Conservation (phyloP, 768 basidiomycete species). For the Calocera cornea region DNA sequence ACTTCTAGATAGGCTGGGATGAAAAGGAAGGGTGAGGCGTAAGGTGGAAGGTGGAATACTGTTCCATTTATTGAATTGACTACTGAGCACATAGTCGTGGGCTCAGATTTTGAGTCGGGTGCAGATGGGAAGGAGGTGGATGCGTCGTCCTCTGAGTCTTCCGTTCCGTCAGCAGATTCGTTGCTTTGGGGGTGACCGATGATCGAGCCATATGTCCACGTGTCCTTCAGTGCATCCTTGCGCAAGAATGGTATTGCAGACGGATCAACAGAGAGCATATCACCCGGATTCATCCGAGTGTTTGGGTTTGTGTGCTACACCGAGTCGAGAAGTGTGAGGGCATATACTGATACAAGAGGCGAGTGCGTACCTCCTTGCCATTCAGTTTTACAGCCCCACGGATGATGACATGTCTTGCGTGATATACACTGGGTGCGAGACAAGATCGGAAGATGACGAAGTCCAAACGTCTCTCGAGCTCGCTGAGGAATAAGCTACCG, state of each 20-base stretch:
- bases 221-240: constrained; percentile 1
- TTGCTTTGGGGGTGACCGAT: constrained; percentile 10
- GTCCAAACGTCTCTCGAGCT: constrained; percentile 90
- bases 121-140: too few species aligned
- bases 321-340: neutral
- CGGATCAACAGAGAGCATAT: constrained; percentile 85
- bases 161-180: constrained; percentile 5
- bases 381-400: constrained; percentile 82
- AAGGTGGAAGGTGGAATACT: constrained; percentile 66
- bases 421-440: constrained; percentile 77
- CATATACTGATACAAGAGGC: neutral
- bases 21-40: constrained; percentile 83
- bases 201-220: neutral
- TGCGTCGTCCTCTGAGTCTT: neutral
- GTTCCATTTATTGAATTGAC: neutral
- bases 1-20: constrained; percentile 83
- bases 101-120: neutral
- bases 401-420: constrained; percentile 72
- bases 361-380: constrained; percentile 59
- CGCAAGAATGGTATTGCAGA: constrained; percentile 58
- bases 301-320: constrained; percentile 69
- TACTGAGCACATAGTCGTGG: neutral
- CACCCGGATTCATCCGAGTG: constrained; percentile 80
- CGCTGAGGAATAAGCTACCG: constrained; percentile 85
- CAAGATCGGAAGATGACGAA: constrained; percentile 82